Conservation (phyloP, 192 early-diverging fungal genomes). For the Backusella luteola region DNA sequence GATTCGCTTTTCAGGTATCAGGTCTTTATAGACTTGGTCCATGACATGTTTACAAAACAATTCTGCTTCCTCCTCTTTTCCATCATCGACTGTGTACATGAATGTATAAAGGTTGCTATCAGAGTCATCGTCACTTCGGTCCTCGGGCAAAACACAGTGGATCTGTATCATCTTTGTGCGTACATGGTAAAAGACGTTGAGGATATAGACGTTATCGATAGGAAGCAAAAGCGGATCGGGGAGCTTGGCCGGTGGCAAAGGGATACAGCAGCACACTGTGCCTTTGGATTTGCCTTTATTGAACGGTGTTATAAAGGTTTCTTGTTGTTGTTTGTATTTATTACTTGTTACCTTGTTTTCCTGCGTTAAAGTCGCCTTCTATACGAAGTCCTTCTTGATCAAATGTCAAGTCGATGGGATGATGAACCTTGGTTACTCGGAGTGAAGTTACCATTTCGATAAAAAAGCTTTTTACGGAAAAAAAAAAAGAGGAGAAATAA, state of each 20-base stretch:
- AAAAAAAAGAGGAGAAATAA: not conserved
- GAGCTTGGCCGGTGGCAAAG: conserved; percentile 15
- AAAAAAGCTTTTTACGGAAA: not conserved
- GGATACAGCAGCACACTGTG: conserved; percentile 25
- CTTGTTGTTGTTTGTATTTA: no score
- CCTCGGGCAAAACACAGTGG: conserved; percentile 20
- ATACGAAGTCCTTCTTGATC: conserved; percentile 35
- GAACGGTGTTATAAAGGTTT: no score
- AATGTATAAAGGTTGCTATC: conserved; percentile 28
- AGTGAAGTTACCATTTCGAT: conserved; percentile 12
- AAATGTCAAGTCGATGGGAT: conserved; percentile 21
- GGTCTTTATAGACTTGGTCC: conserved; percentile 20
- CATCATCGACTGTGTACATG: conserved; percentile 20
- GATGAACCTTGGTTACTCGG: conserved; percentile 12
- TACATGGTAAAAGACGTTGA: conserved; percentile 15
- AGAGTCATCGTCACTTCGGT: conserved; percentile 15
- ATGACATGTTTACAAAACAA: conserved; percentile 23
- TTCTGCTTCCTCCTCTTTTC: conserved; percentile 3
- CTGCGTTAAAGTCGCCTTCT: conserved; percentile 31
- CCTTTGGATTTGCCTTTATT: conserved; percentile 19
- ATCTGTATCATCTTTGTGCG: conserved; percentile 32
- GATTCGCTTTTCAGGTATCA: conserved; percentile 35
- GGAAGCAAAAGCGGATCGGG: conserved; percentile 29
- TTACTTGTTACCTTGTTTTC: conserved; percentile 13
- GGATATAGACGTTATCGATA: conserved; percentile 21